Conservation (phyloP, 2,329 filamentous ascomycete genomes). For the Grosmannia huntii region DNA sequence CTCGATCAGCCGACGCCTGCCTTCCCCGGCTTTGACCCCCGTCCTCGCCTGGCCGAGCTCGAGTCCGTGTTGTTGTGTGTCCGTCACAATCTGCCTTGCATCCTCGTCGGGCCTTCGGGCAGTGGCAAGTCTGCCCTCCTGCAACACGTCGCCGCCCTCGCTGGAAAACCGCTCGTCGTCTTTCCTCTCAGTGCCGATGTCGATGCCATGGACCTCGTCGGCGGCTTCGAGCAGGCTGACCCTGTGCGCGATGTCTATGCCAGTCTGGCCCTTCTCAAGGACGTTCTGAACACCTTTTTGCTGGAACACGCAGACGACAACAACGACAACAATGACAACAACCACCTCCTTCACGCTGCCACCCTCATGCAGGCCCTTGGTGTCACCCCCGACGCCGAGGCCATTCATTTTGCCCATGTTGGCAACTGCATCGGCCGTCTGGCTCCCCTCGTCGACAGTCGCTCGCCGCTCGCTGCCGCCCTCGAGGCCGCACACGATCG, state of each 20-base stretch:
- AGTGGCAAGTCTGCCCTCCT: constrained; percentile 77
- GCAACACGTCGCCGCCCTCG: constrained; percentile 64
- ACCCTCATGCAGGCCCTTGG: constrained; percentile 40
- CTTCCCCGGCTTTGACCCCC: constrained; percentile 36
- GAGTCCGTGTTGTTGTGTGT: constrained; percentile 83
- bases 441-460: constrained; percentile 25
- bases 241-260: constrained; percentile 57
- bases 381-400: constrained; percentile 16
- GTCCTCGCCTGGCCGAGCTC: constrained; percentile 53
- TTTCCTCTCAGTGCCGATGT: constrained; percentile 90
- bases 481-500: constrained; percentile 36
- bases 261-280: constrained; percentile 30
- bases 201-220: constrained; percentile 93
- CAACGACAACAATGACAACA: constrained; percentile 1
- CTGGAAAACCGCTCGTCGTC: constrained; percentile 63
- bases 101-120: constrained; percentile 74
- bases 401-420: constrained; percentile 26
- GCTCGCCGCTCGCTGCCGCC: constrained; percentile 32
- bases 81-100: constrained; percentile 75
- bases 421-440: constrained; percentile 26
- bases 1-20: constrained; percentile 34
- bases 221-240: constrained; percentile 92
- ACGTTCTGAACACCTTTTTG: constrained; percentile 33
- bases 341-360: constrained; percentile 22
- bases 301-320: constrained; percentile 28